Base-by-base conservation (phyloP, 495 filamentous ascomycete genomes). In the Trichoderma orchidacearum region DNA sequence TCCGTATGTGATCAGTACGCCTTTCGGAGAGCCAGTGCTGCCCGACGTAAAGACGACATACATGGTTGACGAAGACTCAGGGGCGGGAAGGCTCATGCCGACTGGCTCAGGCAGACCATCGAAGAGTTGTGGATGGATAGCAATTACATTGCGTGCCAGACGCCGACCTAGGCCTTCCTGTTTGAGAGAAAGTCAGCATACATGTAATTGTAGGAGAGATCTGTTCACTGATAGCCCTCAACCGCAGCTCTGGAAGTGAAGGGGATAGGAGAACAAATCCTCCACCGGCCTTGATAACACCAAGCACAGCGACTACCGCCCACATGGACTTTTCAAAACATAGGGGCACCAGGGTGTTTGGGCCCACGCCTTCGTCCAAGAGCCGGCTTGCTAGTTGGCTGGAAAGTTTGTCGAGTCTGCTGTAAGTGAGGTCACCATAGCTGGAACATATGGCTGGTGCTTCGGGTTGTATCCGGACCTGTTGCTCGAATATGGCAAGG, bases 371-470 rank as follows among this genome's bases (percentile, higher is more conserved):
- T 11, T 35, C 15, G 2, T 51, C 58, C 34, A 68, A 62, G 21
- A 81, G 61, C n/a, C 69, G 65, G 21, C 56, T 64, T 5, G 77
- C 76, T 18, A 84, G 58, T 34, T 60, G 65, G 59, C 23, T 66
- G 63, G 75, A 63, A 17, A 72, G 56, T 8, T 55, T 31, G 27
- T 79, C 75, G 30, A 84, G 64, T 56, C 83, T 69, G 2, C 51
- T 60, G 59, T 72, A 83, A 0, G 75, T 78, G 32, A 84, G 58
- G 8, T 59, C 72, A 18, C 78, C 80, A 69, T 84, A 80, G 79
- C 80, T 82, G 25, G 65, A 62, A 51, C 58, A 60, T 5, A 69
- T 56, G 3, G 67, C 65, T 41, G 58, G 38, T 7, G 51, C 58
- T 3, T 61, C 56, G 1, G 61, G 62, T 31, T 59, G 60, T 18